A percentile compares a stretch with the other conserved stretches of the same genome.
Evolutionary conservation across 495 filamentous ascomycete species (phyloP).

Genomic region (Friedmanniomyces simplex): DNA sequence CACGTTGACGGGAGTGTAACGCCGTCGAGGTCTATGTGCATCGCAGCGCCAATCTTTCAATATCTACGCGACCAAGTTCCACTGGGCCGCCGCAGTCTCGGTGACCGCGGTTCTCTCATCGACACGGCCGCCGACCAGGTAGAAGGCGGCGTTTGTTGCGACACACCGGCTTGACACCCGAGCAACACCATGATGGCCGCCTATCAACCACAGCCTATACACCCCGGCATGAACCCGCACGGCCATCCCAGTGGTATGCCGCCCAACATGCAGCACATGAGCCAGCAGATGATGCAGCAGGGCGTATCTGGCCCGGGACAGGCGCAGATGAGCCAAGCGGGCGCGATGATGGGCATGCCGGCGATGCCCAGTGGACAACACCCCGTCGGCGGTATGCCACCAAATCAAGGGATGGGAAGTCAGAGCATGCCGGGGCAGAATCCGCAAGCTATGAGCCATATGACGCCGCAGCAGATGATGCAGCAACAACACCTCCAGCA

Average conservation of each 20-base stretch:
- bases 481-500: conserved; percentile 44
- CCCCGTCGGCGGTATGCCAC: conserved; percentile 5
- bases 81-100: background rate
- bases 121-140: background rate
- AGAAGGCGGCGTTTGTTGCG: background rate
- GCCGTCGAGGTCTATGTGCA: conserved; percentile 10
- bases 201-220: conserved; percentile 52
- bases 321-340: conserved; percentile 67
- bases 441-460: conserved; percentile 66
- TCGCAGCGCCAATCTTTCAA: background rate
- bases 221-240: conserved; percentile 51
- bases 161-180: background rate
- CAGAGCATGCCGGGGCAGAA: conserved; percentile 43
- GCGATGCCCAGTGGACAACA: conserved; percentile 36
- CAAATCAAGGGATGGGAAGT: conserved; percentile 15
- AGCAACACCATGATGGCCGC: conserved; percentile 32
- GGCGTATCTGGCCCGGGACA: conserved; percentile 72
- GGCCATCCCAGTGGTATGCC: conserved; percentile 51
- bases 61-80: conserved; percentile 11
- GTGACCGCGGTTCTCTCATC: background rate
- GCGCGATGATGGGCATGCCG: conserved; percentile 75
- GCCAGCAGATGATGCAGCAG: conserved; percentile 71
- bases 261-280: conserved; percentile 53
- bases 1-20: background rate
- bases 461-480: conserved; percentile 60